Percentiles rank a stretch among this genome's conserved stretches.
Conservation (phyloP, 2,329 filamentous ascomycete species). For the Alternaria infectoria region DNA sequence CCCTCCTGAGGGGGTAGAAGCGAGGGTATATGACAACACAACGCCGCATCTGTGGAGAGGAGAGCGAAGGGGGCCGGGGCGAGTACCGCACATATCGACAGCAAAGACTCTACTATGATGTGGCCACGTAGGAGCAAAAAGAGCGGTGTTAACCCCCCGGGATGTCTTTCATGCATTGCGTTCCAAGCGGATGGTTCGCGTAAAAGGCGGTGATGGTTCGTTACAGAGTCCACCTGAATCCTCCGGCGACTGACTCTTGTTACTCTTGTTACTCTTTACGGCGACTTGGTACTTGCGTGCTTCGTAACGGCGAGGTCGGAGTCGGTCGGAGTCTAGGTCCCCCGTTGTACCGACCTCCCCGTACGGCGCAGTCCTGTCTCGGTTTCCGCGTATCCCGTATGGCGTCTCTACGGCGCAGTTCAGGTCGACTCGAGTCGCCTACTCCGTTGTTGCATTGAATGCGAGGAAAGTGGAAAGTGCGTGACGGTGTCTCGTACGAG, state of each 20-base stretch:
- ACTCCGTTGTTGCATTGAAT: not conserved
- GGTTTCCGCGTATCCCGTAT: not conserved
- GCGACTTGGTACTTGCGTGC: not conserved
- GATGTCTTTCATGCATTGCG: not conserved
- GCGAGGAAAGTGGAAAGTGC: no score
- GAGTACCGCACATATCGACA: not conserved
- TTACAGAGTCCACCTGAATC: not conserved
- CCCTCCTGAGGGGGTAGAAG: no score
- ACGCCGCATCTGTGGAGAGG: no score
- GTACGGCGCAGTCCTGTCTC: not conserved
- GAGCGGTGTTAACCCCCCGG: not conserved
- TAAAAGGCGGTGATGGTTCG: not conserved
- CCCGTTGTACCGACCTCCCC: not conserved
- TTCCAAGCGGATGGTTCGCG: not conserved
- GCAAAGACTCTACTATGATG: not conserved
- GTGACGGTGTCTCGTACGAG: not conserved
- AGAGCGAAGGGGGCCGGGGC: not conserved
- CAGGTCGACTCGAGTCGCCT: not conserved
- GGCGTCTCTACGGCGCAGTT: not conserved
- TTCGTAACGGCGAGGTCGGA: not conserved
- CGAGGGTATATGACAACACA: no score
- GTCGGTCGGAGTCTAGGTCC: not conserved
- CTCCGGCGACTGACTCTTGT: not conserved
- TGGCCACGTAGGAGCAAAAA: not conserved
- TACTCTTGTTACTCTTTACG: not conserved